Evolutionary conservation across 306 rosid genomes (phyloP), one percentile per base, ranked within the genome.

Genomic region (Glycine tomentella): DNA sequence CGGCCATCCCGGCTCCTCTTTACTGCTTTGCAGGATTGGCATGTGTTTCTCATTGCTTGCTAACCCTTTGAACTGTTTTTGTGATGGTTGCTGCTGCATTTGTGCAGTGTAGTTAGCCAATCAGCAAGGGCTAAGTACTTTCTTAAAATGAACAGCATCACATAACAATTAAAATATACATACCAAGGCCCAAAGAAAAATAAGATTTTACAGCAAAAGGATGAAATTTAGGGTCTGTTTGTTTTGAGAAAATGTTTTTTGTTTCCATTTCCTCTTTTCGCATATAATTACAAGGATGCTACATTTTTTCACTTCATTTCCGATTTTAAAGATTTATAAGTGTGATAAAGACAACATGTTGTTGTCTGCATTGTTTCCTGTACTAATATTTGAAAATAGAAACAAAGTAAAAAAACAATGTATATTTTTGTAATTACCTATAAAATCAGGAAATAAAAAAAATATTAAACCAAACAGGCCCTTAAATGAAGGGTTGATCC

Each of bases 1-100:
- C 16, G 95, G 96, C 99, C 96, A 91, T 78, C 97, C 94, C 0
- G 92, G 93, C 72, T 89, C 99, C 68, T 88, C 31, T 25, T 25
- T 97, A 44, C 69, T 51, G 61, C 77, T 84, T 64, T 88, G 90
- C 20, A 69, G 71, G 25, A 86, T 50, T 31, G 85, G 79, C 56
- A 79, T 79, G 25, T 69, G 79, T 46, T 92, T 90, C 80, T 76
- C 87, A 52, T 69, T 70, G 50, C 86, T 80, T 25, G 31, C 31
- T 25, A 25, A 56, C 82, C 78, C 94, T 80, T 91, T 89, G 14
- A 74, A 86, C 64, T 84, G 89, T n/a, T 82, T 56, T 58, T 78
- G 87, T 8, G 56, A 81, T 11, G 74, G 71, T 82, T 50, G 89
- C 84, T 78, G 89, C 82, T 64, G 79, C 72, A 84, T 59, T 69